Evolutionary conservation across 228 moss, liverwort and hornwort species (phyloP).

Genomic region (Sphagnum fallax): DNA sequence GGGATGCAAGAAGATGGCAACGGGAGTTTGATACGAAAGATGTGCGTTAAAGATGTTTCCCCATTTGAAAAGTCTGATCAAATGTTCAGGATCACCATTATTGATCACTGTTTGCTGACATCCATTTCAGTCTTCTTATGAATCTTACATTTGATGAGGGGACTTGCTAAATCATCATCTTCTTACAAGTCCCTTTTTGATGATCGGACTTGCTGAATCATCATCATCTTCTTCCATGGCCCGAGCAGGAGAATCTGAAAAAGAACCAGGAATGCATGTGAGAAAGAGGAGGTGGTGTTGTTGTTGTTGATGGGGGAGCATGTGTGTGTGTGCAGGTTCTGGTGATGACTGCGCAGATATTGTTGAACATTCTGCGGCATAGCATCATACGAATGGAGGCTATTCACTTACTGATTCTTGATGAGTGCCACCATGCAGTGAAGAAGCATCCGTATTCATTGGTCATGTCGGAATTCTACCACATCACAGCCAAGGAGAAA

Average conservation of each 20-base stretch:
- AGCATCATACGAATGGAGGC: slow-evolving; percentile 95
- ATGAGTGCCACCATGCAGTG: slow-evolving; percentile 99
- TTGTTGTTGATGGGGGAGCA: no score
- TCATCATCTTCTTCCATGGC: no score
- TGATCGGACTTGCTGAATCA: no score
- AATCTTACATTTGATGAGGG: no score
- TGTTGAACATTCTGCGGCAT: slow-evolving; percentile 90
- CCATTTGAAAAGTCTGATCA: not conserved
- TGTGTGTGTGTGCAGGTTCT: slow-evolving; percentile 58
- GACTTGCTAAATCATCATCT: no score
- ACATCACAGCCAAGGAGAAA: slow-evolving; percentile 67
- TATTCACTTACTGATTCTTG: slow-evolving; percentile 90
- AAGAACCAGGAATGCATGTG: no score
- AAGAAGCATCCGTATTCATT: slow-evolving; percentile 99
- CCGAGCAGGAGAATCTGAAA: no score
- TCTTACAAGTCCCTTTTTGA: no score
- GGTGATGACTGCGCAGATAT: slow-evolving; percentile 98
- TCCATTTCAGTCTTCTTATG: no score
- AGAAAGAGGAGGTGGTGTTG: no score
- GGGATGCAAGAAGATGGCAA: slow-evolving; percentile 98
- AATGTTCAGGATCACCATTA: not conserved
- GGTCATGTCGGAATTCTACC: slow-evolving; percentile 99
- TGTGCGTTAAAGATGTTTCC: slow-evolving; percentile 18
- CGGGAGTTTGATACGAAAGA: slow-evolving; percentile 98
- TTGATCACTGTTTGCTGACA: no score